These are phyloP conservation scores for Globisporangium polare DNA, from an alignment of 352 stramenopile genomes.

Conservation along the genomic window DNA sequence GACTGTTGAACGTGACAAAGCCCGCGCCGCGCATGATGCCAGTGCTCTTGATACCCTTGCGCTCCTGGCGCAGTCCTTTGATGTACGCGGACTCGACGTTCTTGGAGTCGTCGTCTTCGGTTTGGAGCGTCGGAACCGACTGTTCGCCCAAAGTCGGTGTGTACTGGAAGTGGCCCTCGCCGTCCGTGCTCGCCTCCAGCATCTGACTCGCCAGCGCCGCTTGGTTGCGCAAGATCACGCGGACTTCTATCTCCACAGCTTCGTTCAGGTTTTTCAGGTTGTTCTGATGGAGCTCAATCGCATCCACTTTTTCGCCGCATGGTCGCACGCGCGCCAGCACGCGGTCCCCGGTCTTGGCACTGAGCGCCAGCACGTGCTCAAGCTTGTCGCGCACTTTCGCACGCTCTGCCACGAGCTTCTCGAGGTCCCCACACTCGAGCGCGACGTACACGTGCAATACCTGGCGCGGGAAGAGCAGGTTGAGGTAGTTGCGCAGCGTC, in stretches of 20 bases:
- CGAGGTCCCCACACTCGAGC: constrained; percentile 67
- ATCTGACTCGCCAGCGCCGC: constrained; percentile 52
- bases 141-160: constrained; percentile 13
- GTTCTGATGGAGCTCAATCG: constrained; percentile 63
- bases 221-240: constrained; percentile 61
- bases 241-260: constrained; percentile 77
- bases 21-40: constrained; percentile 70
- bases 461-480: constrained; percentile 65
- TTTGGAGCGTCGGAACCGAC: constrained; percentile 25
- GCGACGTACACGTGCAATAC: constrained; percentile 72
- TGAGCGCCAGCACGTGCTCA: constrained; percentile 58
- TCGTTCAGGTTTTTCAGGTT: constrained; percentile 71
- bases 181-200: constrained; percentile 37
- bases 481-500: constrained; percentile 73
- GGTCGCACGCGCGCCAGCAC: constrained; percentile 36
- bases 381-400: constrained; percentile 66
- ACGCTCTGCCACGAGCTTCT: constrained; percentile 67
- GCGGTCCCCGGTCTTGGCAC: constrained; percentile 58
- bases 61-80: constrained; percentile 35
- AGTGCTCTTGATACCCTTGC: constrained; percentile 30
- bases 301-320: constrained; percentile 52
- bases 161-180: constrained; percentile 21
- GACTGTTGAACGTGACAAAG: constrained; percentile 80
- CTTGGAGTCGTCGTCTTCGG: constrained; percentile 29
- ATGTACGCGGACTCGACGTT: constrained; percentile 62